A percentile compares a stretch with the other conserved stretches of the same genome.
These are phyloP conservation scores for Orbilia javanica DNA, from an alignment of 2,329 filamentous ascomycete genomes.

Conservation along the genomic window DNA sequence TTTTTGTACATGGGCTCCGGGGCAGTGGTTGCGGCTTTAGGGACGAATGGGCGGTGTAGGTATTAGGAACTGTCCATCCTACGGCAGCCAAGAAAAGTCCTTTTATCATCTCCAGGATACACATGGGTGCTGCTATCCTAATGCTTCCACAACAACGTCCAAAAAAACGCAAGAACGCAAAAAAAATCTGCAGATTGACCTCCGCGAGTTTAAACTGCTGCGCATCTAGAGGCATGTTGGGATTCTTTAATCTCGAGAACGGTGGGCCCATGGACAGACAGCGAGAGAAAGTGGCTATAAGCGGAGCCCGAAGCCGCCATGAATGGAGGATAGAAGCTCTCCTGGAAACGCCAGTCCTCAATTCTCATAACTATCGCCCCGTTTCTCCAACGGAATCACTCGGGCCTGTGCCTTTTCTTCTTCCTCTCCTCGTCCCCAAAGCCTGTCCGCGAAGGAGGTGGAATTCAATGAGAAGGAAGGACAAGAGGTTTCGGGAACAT, in stretches of 20 bases:
- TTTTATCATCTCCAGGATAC: not conserved
- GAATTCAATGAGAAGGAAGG: not conserved
- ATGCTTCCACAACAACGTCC: not conserved
- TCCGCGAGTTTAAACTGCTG: not conserved
- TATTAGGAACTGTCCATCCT: not conserved
- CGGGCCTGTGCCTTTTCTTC: not conserved
- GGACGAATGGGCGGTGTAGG: not conserved
- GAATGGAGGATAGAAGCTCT: no score
- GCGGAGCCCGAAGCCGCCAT: no score
- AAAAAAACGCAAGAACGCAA: not conserved
- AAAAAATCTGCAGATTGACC: not conserved
- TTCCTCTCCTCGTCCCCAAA: not conserved
- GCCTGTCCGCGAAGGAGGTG: not conserved
- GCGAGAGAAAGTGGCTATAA: no score
- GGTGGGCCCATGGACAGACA: not conserved
- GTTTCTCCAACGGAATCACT: not conserved
- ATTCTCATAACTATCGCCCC: not conserved
- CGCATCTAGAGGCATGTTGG: not conserved
- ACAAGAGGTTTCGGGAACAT: not conserved
- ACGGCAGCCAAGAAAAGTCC: slow-evolving; percentile 4
- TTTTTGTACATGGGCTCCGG: not conserved
- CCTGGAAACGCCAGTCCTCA: not conserved
- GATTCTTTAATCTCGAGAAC: not conserved
- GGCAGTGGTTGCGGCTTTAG: not conserved
- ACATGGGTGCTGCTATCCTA: not conserved